Evolutionary conservation across 1,284 basidiomycete genomes (phyloP), one percentile per base, ranked within the genome.

Genomic region (Leccinum griseonigrum): DNA sequence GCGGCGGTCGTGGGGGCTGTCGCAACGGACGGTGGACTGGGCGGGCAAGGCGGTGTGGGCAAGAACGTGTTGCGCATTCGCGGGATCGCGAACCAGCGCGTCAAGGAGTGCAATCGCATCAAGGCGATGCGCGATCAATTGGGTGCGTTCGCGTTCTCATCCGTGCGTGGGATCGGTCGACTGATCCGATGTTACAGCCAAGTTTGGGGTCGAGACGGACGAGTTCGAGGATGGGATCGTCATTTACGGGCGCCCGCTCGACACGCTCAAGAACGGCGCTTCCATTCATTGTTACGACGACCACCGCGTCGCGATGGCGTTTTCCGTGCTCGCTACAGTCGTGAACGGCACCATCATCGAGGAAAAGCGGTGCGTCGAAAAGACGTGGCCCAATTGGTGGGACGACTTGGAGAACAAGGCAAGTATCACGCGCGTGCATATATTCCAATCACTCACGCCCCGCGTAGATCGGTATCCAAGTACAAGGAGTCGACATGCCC

Each of bases 341-440:
- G 80, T 95, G 31, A 78, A 83, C 38, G 87, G 86, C 31, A 94
- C 93, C 1, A 79, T 95, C 63, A 81, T 99, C 43, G 95, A 98
- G 72, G 97, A 99, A 79, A 98, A 97, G 78, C 84, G 97, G 59
- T 98, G 97, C 71, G 97, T 99, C 26, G 97, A 98, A 77, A 99
- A 99, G 84, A 99, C 97, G 0, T 99, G 97, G 97, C 97, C 97
- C 2, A 95, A 96, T 74, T 99, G 96, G 93, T 99, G 97, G 95
- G 97, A 99, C 72, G 97, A 98, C 75, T 82, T 99, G 26, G 86
- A 94, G 73, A 94, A 93, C 79, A 96, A 95, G 85, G 92, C 92
- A 55, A 14, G 79, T 64, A 4, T 6, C 26, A 40, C 13, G 18
- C 46, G 7, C 16, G 1, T 6, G 16, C 28, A 2, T 40, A 11